Evolutionary conservation across 345 rosid species (phyloP).

Genomic region (Euphorbia pulcherrima): DNA sequence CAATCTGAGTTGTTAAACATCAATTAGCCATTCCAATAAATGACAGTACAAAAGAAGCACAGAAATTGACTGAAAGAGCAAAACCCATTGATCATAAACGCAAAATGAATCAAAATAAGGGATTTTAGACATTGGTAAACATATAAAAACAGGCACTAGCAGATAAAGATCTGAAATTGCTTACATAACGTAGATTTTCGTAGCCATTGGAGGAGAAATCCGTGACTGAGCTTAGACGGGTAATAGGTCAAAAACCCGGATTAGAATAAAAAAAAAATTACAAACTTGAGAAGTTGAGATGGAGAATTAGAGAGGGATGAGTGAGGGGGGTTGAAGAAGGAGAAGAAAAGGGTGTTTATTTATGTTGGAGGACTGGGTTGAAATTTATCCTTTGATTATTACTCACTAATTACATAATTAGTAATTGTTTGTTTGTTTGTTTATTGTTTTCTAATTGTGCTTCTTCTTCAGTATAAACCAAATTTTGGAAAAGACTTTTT

Average conservation of each 20-base stretch:
- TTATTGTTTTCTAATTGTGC: neutral
- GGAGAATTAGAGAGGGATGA: neutral
- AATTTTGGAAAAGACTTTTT: too few species aligned
- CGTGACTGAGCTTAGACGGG: neutral
- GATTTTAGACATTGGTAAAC: neutral
- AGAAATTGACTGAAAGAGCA: neutral
- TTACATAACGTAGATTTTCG: slow-evolving; percentile 59
- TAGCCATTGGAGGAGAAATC: slow-evolving; percentile 39
- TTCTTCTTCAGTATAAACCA: neutral
- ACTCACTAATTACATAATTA: slow-evolving; percentile 20
- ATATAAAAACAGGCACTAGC: neutral
- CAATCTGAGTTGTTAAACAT: neutral
- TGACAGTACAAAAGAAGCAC: neutral
- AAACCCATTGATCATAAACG: neutral
- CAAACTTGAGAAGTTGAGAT: neutral
- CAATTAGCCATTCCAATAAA: neutral
- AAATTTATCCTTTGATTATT: slow-evolving; percentile 8
- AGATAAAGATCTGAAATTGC: slow-evolving; percentile 9
- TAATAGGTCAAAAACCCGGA: neutral
- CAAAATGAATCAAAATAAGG: neutral
- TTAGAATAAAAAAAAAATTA: too few species aligned
- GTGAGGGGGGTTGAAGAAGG: neutral
- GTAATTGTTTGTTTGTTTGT: neutral
- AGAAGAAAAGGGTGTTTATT: slow-evolving; percentile 16
- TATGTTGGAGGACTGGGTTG: slow-evolving; percentile 20